These are phyloP conservation scores for Bruguiera sexangula DNA, from an alignment of 345 rosid species.

Conservation along the genomic window DNA sequence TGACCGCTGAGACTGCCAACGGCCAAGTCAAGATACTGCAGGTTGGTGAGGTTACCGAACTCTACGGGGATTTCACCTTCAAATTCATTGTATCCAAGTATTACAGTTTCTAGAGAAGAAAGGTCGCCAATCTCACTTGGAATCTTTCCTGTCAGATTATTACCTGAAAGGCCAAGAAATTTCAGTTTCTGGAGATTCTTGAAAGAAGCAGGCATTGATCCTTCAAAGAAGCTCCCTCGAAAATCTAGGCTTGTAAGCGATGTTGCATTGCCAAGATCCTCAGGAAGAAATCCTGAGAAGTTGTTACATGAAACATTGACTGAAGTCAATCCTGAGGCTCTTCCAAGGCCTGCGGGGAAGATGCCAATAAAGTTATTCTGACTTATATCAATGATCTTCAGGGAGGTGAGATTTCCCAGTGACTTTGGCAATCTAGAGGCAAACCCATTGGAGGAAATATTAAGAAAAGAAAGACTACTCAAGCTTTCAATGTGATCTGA, in stretches of 20 bases:
- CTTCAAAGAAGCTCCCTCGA: constrained; percentile 73
- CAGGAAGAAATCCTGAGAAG: constrained; percentile 74
- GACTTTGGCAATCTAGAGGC: constrained; percentile 54
- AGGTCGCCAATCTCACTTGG: constrained; percentile 76
- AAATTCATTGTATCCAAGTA: constrained; percentile 83
- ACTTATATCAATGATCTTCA: constrained; percentile 62
- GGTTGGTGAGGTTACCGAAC: constrained; percentile 66
- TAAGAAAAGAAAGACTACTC: constrained; percentile 38
- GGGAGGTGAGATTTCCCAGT: constrained; percentile 50
- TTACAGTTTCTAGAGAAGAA: constrained; percentile 61
- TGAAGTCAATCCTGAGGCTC: constrained; percentile 50
- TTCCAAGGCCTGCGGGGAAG: constrained; percentile 79
- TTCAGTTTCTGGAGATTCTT: constrained; percentile 63
- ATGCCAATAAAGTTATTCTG: constrained; percentile 63
- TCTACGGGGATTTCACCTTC: constrained; percentile 69
- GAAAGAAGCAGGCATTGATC: constrained; percentile 62
- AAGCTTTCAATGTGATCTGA: constrained; percentile 56
- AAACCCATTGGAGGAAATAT: constrained; percentile 55
- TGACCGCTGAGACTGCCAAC: constrained; percentile 64
- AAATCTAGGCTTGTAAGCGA: constrained; percentile 62
- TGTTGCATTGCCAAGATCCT: constrained; percentile 76
- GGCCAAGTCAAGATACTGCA: constrained; percentile 82
- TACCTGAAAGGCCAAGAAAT: constrained; percentile 86
- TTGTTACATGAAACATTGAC: constrained; percentile 86
- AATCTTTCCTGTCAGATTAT: constrained; percentile 73